Evolutionary conservation across 495 filamentous ascomycete genomes (phyloP), one percentile per base, ranked within the genome.

Genomic region (Achaetomiella virescens): DNA sequence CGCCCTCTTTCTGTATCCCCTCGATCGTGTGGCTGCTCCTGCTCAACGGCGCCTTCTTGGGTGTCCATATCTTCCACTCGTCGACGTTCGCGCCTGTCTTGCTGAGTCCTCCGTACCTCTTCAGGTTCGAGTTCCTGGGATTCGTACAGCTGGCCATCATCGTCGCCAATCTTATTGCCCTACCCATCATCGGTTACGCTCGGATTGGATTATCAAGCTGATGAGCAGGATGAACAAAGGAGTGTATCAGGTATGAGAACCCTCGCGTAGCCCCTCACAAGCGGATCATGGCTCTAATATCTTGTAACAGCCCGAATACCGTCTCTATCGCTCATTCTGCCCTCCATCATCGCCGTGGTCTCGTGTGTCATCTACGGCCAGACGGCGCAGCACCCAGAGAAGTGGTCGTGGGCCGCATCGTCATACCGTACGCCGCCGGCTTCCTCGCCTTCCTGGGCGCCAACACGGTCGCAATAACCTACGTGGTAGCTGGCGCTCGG

Each of bases 201-300:
- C 44, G 25, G 44, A 47, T n/a, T 31, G 44, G 44, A 33, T 33
- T 27, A 47, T 47, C 25, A 47, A 33, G 44, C 15, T 47, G 27
- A 47, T 47, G 44, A 47, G 44, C 44, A 47, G 44, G 25, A 31
- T 47, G 25, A 31, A 47, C 25, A 47, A 47, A 27, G 44, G 44
- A 10, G 27, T 47, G 25, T 47, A 33, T 27, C 44, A 47, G 25
- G 44, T 47, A 47, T 0, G 44, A 47, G 8, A 47, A 18, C 25
- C 44, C 25, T 18, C 27, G 20, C 27, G n/a, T n/a, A 20, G 14
- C 25, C 25, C 25, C 25, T 33, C 44, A 31, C n/a, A 9, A 20
- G 15, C 44, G 8, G 2, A 25, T 4, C n/a, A 20, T 18, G 27
- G 2, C 5, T 18, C 44, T 47, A 47, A 47, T 2, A 17, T 11